These are phyloP conservation scores for Cystobasidiaceae sp. DNA, from an alignment of 1,284 basidiomycete genomes.

Conservation along the genomic window DNA sequence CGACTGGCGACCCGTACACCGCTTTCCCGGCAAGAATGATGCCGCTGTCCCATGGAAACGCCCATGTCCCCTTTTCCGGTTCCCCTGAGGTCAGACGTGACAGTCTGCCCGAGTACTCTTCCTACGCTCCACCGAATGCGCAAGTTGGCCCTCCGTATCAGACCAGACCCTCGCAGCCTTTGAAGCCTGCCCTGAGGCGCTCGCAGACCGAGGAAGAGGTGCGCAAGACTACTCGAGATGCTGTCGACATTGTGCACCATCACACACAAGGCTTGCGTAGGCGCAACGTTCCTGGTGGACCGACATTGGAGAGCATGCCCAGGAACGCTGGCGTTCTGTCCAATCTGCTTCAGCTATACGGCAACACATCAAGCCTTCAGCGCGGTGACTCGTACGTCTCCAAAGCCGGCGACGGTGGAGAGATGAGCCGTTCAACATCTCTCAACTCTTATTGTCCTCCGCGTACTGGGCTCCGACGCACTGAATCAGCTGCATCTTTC, in stretches of 20 bases:
- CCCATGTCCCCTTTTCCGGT: neutral
- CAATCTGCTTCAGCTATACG: slow-evolving; percentile 38
- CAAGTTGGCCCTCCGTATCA: neutral
- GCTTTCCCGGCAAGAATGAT: neutral
- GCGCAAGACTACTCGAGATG: slow-evolving; percentile 7
- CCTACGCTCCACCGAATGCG: neutral
- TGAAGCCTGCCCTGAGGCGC: slow-evolving; percentile 20
- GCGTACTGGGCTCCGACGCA: slow-evolving; percentile 7
- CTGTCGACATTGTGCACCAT: slow-evolving; percentile 24
- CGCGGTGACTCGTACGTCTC: neutral
- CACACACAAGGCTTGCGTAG: slow-evolving; percentile 5
- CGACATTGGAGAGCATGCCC: neutral
- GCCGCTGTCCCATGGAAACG: neutral
- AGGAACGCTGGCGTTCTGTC: slow-evolving; percentile 34
- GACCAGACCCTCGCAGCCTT: neutral
- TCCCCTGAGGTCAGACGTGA: too few relatives aligned
- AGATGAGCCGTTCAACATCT: slow-evolving; percentile 1
- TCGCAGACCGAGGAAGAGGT: slow-evolving; percentile 28
- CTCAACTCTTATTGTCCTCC: neutral
- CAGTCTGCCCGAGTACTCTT: slow-evolving; percentile 4
- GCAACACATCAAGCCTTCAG: slow-evolving; percentile 6
- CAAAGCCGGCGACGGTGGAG: neutral
- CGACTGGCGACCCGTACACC: neutral
- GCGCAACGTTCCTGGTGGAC: neutral
- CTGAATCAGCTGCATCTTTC: slow-evolving; percentile 5